Percentiles rank a stretch among this genome's conserved stretches.
Conservation (phyloP, 495 filamentous ascomycete genomes). For the Choiromyces venosus region DNA sequence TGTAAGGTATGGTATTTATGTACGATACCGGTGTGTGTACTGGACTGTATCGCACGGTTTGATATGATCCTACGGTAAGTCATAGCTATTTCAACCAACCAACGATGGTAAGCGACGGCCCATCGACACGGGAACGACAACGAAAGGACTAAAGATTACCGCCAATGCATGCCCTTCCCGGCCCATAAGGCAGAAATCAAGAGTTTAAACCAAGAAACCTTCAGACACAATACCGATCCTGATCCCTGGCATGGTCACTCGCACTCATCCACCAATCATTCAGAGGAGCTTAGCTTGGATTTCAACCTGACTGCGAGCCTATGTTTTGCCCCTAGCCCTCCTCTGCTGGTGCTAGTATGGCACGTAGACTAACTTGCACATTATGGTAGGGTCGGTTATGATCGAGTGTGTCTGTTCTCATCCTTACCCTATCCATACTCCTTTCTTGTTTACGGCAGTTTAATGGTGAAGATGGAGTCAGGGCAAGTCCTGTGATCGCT, state of each 20-base stretch:
- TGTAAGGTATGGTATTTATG: background rate
- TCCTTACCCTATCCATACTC: background rate
- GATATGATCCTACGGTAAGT: background rate
- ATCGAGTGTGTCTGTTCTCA: background rate
- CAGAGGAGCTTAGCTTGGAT: constrained; percentile 2
- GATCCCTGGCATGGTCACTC: constrained; percentile 1
- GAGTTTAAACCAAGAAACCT: background rate
- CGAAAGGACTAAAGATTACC: background rate
- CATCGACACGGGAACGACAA: background rate
- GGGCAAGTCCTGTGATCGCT: background rate
- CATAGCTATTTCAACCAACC: background rate
- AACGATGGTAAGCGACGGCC: background rate
- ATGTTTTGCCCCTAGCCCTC: background rate
- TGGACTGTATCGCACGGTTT: background rate
- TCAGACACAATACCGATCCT: constrained; percentile 1
- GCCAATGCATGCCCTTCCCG: constrained; percentile 2
- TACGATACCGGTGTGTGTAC: background rate
- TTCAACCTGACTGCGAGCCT: background rate
- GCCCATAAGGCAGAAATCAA: background rate
- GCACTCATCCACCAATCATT: background rate
- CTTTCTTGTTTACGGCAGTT: background rate
- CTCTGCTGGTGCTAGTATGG: background rate
- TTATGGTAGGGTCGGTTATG: background rate
- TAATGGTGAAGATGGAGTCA: background rate
- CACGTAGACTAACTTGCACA: background rate